Percentiles rank a stretch among this genome's conserved stretches.
phyloP scores from a whole-genome alignment of 768 basidiomycete species.

The Krasilnikovozyma curviuscula region DNA sequence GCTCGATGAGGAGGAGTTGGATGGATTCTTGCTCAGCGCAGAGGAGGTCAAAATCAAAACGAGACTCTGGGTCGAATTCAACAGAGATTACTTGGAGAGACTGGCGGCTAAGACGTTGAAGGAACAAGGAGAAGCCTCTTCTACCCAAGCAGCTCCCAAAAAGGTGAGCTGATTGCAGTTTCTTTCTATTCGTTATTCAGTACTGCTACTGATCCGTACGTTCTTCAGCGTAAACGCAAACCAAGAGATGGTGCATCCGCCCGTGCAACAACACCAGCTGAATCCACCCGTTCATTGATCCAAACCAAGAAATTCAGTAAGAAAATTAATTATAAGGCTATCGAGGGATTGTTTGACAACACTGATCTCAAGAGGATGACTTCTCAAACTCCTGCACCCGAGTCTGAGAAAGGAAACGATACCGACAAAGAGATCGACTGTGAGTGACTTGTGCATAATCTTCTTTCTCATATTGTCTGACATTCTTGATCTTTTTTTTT shows the following conservation, averaged over 20 bases:
- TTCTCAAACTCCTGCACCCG: too few species aligned
- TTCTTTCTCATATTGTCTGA: too few species aligned
- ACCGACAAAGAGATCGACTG: too few species aligned
- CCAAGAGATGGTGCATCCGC: slow-evolving; percentile 59
- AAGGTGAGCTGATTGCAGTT: slow-evolving; percentile 1
- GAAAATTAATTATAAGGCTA: slow-evolving; percentile 80
- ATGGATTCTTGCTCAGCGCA: slow-evolving; percentile 49
- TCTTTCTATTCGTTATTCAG: neutral
- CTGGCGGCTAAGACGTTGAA: slow-evolving; percentile 45
- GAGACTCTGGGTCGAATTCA: slow-evolving; percentile 83
- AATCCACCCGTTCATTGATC: slow-evolving; percentile 55
- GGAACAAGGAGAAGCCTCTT: too few species aligned
- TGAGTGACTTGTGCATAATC: too few species aligned
- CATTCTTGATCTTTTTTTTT: too few species aligned
- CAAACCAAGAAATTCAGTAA: slow-evolving; percentile 73
- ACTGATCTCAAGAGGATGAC: slow-evolving; percentile 10
- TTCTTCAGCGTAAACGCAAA: slow-evolving; percentile 21
- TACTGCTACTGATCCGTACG: neutral
- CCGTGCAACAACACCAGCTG: slow-evolving; percentile 50
- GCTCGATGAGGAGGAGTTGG: slow-evolving; percentile 79
- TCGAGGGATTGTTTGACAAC: slow-evolving; percentile 48
- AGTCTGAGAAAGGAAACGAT: too few species aligned
- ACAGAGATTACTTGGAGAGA: slow-evolving; percentile 72
- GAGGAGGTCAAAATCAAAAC: slow-evolving; percentile 73
- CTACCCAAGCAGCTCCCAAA: too few species aligned